These are phyloP conservation scores for Posidonia australis DNA, from an alignment of 106 monocot genomes.

Conservation along the genomic window DNA sequence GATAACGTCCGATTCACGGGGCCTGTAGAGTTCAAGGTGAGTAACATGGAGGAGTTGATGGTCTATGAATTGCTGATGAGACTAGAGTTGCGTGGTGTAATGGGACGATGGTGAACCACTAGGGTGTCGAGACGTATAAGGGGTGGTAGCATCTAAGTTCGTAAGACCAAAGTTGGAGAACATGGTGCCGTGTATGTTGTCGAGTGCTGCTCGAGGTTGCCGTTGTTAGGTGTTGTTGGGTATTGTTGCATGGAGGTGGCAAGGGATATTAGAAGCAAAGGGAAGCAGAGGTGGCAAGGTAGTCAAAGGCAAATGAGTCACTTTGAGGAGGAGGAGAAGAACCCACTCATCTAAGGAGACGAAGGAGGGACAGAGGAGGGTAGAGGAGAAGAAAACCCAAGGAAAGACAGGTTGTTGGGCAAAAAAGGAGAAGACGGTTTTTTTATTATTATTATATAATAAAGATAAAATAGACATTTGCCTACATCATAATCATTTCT, in stretches of 20 bases:
- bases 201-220: conserved; percentile 50
- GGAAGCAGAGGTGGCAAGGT: no score
- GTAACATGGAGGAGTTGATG: conserved; percentile 6
- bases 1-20: conserved; percentile 6
- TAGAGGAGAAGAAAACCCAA: no score
- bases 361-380: no score
- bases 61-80: conserved; percentile 56
- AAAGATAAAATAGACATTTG: no score
- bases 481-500: no score
- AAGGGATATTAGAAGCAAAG: conserved; percentile 35
- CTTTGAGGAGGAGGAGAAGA: no score
- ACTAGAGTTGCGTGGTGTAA: conserved; percentile 45
- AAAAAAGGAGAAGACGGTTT: no score
- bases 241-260: no score
- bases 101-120: conserved; percentile 13
- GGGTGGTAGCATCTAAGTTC: conserved; percentile 20
- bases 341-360: no score
- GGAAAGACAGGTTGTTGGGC: no score
- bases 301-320: no score
- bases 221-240: conserved; percentile 41
- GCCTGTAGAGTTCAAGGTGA: conserved; percentile 2
- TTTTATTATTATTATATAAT: no score
- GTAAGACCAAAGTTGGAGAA: conserved; percentile 28
- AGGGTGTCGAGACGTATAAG: conserved; percentile 8
- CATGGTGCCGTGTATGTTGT: conserved; percentile 58